Conservation (phyloP, 2,329 filamentous ascomycete species). For the Westerdykella aurantiaca region DNA sequence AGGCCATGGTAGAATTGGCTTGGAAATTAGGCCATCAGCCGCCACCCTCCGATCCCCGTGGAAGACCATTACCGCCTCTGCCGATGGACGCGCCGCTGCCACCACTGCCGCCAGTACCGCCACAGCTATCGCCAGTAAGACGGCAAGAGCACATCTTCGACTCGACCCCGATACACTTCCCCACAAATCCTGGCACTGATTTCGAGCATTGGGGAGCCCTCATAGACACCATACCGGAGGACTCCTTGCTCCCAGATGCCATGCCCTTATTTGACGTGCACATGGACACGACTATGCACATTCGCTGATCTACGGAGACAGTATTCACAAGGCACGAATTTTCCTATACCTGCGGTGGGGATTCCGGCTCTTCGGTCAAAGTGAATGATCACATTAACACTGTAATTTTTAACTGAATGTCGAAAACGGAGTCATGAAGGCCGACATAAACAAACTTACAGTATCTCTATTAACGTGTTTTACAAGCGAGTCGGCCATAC, state of each 20-base stretch:
- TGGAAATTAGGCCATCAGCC: constrained; percentile 13
- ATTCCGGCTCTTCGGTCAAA: too few species aligned
- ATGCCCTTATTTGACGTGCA: neutral
- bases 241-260: neutral
- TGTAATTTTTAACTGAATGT: too few species aligned
- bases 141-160: neutral
- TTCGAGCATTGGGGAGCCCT: neutral
- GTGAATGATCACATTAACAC: too few species aligned
- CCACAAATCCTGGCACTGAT: neutral
- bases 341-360: too few species aligned
- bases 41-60: constrained; percentile 1
- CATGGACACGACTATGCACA: too few species aligned
- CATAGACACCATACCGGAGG: neutral
- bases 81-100: neutral
- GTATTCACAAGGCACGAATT: too few species aligned
- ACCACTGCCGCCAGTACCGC: neutral
- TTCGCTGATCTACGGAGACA: too few species aligned
- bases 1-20: constrained; percentile 17
- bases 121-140: neutral
- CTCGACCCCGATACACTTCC: neutral
- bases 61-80: too few species aligned
- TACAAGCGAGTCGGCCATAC: too few species aligned
- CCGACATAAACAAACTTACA: too few species aligned
- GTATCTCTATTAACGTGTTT: too few species aligned
- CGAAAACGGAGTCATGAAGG: too few species aligned